These are phyloP conservation scores for Pyricularia sp. DNA, from an alignment of 2,329 filamentous ascomycete genomes.

Conservation along the genomic window DNA sequence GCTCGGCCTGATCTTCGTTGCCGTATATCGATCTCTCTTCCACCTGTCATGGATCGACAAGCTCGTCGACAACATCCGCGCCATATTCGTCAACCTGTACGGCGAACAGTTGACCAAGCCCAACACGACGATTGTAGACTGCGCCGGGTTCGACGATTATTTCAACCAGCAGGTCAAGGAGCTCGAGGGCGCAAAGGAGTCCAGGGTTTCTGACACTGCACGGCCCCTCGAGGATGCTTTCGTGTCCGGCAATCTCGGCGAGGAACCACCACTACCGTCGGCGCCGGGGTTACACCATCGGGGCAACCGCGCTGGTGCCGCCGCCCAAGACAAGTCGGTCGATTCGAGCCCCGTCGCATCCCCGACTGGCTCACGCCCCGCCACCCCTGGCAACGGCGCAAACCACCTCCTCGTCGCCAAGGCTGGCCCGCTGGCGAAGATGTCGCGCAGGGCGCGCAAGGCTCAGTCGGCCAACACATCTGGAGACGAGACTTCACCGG, in stretches of 20 bases:
- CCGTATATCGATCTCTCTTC: constrained; percentile 89
- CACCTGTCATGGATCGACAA: constrained; percentile 96
- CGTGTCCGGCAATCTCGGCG: constrained; percentile 21
- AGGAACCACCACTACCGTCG: constrained; percentile 26
- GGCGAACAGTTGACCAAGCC: constrained; percentile 73
- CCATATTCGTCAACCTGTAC: constrained; percentile 83
- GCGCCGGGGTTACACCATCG: constrained; percentile 28
- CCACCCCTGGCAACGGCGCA: constrained; percentile 51
- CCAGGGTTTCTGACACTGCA: constrained; percentile 7
- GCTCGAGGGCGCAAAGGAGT: constrained; percentile 47
- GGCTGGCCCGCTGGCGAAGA: constrained; percentile 58
- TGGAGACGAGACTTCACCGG: constrained; percentile 58
- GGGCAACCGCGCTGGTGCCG: constrained; percentile 16
- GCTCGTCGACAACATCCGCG: constrained; percentile 86
- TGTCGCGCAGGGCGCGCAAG: constrained; percentile 68
- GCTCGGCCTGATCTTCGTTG: constrained; percentile 88
- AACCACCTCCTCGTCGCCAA: constrained; percentile 56
- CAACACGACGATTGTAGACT: constrained; percentile 66
- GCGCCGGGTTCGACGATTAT: constrained; percentile 72
- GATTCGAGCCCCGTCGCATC: constrained; percentile 59
- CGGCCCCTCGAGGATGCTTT: constrained; percentile 19
- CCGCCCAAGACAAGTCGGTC: constrained; percentile 32
- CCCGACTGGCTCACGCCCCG: constrained; percentile 65
- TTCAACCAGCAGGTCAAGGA: constrained; percentile 88
- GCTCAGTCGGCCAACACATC: constrained; percentile 49